These are phyloP conservation scores for Cudoniella acicularis DNA, from an alignment of 495 filamentous ascomycete genomes.

Conservation along the genomic window DNA sequence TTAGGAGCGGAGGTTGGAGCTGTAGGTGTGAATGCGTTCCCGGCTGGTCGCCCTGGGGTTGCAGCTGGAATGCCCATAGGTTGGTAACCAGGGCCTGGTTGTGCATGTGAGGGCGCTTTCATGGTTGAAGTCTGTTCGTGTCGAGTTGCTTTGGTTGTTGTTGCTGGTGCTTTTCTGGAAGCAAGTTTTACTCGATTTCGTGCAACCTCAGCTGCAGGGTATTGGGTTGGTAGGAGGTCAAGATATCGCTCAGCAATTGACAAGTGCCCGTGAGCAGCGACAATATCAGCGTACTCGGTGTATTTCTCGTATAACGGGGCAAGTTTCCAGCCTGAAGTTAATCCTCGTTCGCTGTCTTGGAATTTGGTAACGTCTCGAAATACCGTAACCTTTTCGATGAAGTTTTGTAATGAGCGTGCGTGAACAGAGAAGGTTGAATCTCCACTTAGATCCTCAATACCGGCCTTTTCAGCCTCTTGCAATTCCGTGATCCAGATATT, in stretches of 20 bases:
- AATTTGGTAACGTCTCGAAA: conserved; percentile 95
- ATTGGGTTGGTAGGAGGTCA: conserved; percentile 77
- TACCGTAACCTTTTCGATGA: conserved; percentile 97
- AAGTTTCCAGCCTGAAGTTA: conserved; percentile 83
- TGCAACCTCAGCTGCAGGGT: conserved; percentile 85
- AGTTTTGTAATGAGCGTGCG: conserved; percentile 78
- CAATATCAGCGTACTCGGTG: conserved; percentile 92
- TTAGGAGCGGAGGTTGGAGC: conserved; percentile 44
- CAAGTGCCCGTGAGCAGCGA: conserved; percentile 84
- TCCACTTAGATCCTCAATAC: conserved; percentile 59
- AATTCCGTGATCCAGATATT: conserved; percentile 89
- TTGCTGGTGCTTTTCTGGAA: conserved; percentile 57
- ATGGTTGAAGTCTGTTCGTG: conserved; percentile 26
- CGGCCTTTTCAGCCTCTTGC: conserved; percentile 72
- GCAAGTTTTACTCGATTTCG: conserved; percentile 83
- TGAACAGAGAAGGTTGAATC: conserved; percentile 90
- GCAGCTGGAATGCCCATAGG: conserved; percentile 17
- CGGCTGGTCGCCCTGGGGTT: conserved; percentile 28
- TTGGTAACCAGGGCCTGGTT: conserved; percentile 36
- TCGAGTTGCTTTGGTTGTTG: conserved; percentile 22
- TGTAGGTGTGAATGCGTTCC: conserved; percentile 16
- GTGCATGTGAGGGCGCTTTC: conserved; percentile 29
- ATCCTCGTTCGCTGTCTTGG: conserved; percentile 66
- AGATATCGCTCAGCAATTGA: conserved; percentile 87
- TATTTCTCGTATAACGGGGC: conserved; percentile 89